phyloP scores from a whole-genome alignment of 2,329 filamentous ascomycete species.

The Hypoxylon sp. region DNA sequence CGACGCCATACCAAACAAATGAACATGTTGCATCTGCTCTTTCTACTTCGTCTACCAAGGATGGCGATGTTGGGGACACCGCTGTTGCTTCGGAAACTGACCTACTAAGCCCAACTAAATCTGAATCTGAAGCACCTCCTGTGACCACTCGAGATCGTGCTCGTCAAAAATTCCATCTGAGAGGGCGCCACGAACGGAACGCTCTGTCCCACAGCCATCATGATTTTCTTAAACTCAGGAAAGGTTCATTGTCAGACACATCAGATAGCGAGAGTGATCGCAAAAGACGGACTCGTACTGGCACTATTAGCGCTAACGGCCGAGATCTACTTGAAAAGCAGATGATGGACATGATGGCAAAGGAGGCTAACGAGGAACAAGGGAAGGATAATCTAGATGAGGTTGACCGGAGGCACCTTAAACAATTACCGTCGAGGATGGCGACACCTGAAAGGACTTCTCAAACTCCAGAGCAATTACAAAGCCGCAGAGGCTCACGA shows the following conservation, averaged over 20 bases:
- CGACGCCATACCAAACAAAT: slow-evolving; percentile 35
- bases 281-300: slow-evolving; percentile 59
- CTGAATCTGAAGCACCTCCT: slow-evolving; percentile 62
- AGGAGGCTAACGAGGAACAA: slow-evolving; percentile 64
- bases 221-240: slow-evolving; percentile 67
- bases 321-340: slow-evolving; percentile 72
- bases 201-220: slow-evolving; percentile 66
- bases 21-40: slow-evolving; percentile 39
- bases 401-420: slow-evolving; percentile 55
- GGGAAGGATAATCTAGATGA: slow-evolving; percentile 51
- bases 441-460: slow-evolving; percentile 50
- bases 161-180: slow-evolving; percentile 71
- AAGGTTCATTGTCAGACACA: slow-evolving; percentile 71
- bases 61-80: slow-evolving; percentile 28
- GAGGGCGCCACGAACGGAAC: slow-evolving; percentile 68
- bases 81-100: slow-evolving; percentile 35
- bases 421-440: slow-evolving; percentile 53
- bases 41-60: slow-evolving; percentile 33
- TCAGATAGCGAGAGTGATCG: slow-evolving; percentile 71
- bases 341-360: slow-evolving; percentile 73
- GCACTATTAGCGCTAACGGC: slow-evolving; percentile 65
- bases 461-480: slow-evolving; percentile 29
- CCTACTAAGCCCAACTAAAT: slow-evolving; percentile 37
- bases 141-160: slow-evolving; percentile 71
- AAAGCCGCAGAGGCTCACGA: slow-evolving; percentile 43